Evolutionary conservation across 1,139 yeast species (phyloP).

Genomic region (Suhomyces chickasaworum): DNA sequence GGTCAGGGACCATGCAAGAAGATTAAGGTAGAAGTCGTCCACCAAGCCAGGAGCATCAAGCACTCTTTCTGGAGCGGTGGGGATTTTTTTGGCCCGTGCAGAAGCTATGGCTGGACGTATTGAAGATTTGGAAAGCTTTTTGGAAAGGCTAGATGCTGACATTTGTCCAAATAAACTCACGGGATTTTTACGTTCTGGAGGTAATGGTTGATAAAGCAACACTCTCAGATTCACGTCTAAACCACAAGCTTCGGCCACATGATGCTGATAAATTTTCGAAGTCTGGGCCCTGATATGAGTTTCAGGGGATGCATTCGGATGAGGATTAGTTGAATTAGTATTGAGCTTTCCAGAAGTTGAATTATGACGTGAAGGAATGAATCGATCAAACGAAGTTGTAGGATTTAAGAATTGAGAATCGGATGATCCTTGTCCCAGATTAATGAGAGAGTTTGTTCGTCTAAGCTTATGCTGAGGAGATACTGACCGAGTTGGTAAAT

Average conservation of each 20-base stretch:
- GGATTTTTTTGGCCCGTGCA: constrained; percentile 68
- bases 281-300: constrained; percentile 70
- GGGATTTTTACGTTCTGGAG: constrained; percentile 72
- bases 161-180: constrained; percentile 46
- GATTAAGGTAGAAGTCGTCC: constrained; percentile 88
- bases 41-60: constrained; percentile 94
- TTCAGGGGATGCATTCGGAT: constrained; percentile 52
- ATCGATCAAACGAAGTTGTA: constrained; percentile 38
- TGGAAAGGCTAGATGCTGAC: constrained; percentile 18
- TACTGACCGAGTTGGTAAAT: constrained; percentile 15
- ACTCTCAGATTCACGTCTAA: constrained; percentile 82
- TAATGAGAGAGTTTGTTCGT: constrained; percentile 39
- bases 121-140: constrained; percentile 14
- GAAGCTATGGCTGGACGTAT: constrained; percentile 52
- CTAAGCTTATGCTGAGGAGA: constrained; percentile 32
- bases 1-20: constrained; percentile 84
- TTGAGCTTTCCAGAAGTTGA: constrained; percentile 42
- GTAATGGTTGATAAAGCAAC: constrained; percentile 81
- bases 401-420: constrained; percentile 27
- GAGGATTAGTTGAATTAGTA: constrained; percentile 35
- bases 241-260: constrained; percentile 95
- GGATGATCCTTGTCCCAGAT: constrained; percentile 27
- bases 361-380: constrained; percentile 50
- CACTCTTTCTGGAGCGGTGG: constrained; percentile 89
- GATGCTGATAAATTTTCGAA: constrained; percentile 70